phyloP scores from a whole-genome alignment of 2,329 filamentous ascomycete species.

The Penicillium sp. region DNA sequence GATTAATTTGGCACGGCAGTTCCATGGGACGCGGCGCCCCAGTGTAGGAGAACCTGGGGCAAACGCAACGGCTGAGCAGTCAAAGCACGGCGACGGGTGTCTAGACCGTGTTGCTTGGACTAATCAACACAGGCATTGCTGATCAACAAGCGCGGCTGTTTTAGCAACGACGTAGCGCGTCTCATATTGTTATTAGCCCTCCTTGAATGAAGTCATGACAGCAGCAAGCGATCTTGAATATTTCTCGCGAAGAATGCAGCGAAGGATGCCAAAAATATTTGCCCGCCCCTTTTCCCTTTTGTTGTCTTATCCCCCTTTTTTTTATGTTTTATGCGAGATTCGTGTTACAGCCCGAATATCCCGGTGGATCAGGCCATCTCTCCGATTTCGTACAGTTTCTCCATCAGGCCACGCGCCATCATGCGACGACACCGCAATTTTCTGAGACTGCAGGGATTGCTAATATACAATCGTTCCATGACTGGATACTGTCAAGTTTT shows the following conservation, averaged over 20 bases:
- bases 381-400: slow-evolving; percentile 1
- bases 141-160: slow-evolving; percentile 23
- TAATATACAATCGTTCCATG: background rate
- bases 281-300: background rate
- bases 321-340: background rate
- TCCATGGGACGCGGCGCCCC: slow-evolving; percentile 6
- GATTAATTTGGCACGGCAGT: slow-evolving; percentile 10
- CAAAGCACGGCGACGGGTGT: background rate
- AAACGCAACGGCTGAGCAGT: slow-evolving; percentile 1
- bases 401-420: slow-evolving; percentile 24
- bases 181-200: slow-evolving; percentile 12
- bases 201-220: slow-evolving; percentile 2
- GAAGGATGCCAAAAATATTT: background rate
- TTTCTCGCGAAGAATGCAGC: too few relatives aligned
- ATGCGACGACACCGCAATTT: slow-evolving; percentile 14
- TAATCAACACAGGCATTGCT: slow-evolving; percentile 15
- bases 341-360: background rate
- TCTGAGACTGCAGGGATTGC: background rate
- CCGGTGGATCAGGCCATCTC: slow-evolving; percentile 20
- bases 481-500: slow-evolving; percentile 4
- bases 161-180: slow-evolving; percentile 13
- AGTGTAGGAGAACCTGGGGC: slow-evolving; percentile 4
- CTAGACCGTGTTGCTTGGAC: slow-evolving; percentile 11
- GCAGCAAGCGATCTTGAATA: background rate
- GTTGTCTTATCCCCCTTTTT: too few relatives aligned